A percentile compares a stretch with the other conserved stretches of the same genome.
These are phyloP conservation scores for Aechmea fasciata DNA, from an alignment of 176 grass and related monocot species.

Conservation along the genomic window DNA sequence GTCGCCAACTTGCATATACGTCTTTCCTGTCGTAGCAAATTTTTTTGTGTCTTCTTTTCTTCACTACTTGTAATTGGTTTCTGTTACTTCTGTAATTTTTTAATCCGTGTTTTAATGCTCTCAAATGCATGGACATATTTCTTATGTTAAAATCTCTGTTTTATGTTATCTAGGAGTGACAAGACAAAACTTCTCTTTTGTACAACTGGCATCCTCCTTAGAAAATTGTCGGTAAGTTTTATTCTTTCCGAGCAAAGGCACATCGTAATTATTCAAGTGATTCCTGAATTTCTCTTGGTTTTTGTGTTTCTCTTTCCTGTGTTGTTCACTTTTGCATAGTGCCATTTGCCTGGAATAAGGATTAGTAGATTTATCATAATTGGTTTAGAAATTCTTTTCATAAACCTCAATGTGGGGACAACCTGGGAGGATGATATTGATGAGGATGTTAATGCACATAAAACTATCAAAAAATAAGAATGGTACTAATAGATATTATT, in stretches of 20 bases:
- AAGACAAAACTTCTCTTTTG: constrained; percentile 90
- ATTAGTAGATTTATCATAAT: background rate
- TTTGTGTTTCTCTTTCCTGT: background rate
- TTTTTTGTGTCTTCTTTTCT: background rate
- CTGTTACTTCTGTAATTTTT: constrained; percentile 21
- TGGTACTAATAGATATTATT: background rate
- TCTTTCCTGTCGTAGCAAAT: background rate
- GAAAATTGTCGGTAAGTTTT: constrained; percentile 69
- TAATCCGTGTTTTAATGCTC: constrained; percentile 8
- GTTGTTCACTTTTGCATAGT: background rate
- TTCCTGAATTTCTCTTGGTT: background rate
- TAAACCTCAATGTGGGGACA: background rate
- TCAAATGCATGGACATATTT: constrained; percentile 6
- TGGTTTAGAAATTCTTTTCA: background rate
- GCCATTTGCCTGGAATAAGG: background rate
- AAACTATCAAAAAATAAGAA: background rate
- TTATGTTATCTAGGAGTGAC: constrained; percentile 59
- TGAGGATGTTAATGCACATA: background rate
- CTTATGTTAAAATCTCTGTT: constrained; percentile 18
- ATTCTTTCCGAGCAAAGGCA: background rate
- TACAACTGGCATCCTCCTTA: constrained; percentile 94
- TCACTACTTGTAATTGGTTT: background rate
- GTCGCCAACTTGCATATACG: background rate
- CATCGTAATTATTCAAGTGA: background rate
- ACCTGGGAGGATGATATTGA: background rate